Percentiles rank a stretch among this genome's conserved stretches.
phyloP scores from a whole-genome alignment of 2,329 filamentous ascomycete genomes.

The Immersiporthe knoxdaviesiana region DNA sequence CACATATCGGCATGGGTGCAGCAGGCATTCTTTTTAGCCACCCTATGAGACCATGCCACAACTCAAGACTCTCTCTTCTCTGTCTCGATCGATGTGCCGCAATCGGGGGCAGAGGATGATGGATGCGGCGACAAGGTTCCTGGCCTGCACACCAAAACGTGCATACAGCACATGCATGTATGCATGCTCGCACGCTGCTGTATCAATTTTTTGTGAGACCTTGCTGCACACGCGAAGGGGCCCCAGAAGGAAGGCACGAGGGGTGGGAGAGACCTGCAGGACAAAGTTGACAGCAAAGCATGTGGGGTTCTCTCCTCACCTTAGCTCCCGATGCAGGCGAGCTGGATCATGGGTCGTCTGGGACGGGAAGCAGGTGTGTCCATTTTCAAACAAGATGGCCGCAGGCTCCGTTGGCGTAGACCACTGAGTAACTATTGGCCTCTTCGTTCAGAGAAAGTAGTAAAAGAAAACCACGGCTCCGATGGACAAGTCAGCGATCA shows the following conservation, averaged over 20 bases:
- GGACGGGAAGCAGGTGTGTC: background rate
- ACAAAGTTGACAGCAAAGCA: constrained; percentile 2
- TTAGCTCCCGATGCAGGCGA: background rate
- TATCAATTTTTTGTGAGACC: background rate
- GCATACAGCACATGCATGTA: background rate
- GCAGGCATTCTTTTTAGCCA: background rate
- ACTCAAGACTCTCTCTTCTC: background rate
- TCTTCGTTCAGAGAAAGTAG: background rate
- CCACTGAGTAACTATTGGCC: background rate
- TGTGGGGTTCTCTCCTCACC: background rate
- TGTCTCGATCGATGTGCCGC: background rate
- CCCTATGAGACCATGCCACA: constrained; percentile 9
- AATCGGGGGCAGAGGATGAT: background rate
- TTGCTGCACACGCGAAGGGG: background rate
- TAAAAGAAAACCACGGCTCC: background rate
- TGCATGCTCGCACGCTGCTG: background rate
- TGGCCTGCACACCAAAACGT: background rate
- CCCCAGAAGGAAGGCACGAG: background rate
- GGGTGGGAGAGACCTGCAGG: background rate
- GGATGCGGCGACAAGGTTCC: background rate
- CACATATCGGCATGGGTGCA: background rate
- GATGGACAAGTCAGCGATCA: background rate
- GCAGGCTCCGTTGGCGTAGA: background rate
- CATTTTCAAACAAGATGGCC: background rate
- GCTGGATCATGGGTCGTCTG: background rate